These are phyloP conservation scores for Pistacia atlantica DNA, from an alignment of 345 rosid species.

Conservation along the genomic window DNA sequence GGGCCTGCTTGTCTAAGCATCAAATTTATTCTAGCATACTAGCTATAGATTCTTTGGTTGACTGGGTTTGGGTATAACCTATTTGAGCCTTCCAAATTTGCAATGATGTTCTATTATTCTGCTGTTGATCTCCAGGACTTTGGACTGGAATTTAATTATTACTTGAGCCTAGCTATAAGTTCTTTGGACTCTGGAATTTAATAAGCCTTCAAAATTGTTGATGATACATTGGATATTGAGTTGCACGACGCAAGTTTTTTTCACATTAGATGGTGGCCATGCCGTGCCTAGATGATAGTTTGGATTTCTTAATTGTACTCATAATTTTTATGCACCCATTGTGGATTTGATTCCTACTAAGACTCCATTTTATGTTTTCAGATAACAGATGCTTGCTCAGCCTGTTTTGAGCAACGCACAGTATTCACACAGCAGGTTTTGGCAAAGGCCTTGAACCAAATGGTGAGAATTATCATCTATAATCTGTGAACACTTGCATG, in stretches of 20 bases:
- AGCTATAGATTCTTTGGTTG: neutral
- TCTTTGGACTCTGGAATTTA: neutral
- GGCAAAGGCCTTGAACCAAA: conserved; percentile 91
- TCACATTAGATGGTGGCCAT: neutral
- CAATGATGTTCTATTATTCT: neutral
- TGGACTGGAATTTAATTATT: conserved; percentile 4
- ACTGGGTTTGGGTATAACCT: neutral
- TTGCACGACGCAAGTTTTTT: neutral
- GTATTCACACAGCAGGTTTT: conserved; percentile 95
- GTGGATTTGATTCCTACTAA: neutral
- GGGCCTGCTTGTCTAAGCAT: neutral
- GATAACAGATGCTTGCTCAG: conserved; percentile 93
- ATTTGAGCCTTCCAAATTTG: neutral
- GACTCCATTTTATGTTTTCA: conserved; percentile 35
- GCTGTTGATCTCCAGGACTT: neutral
- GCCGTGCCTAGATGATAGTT: neutral
- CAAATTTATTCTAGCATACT: neutral
- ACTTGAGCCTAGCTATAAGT: neutral
- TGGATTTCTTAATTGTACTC: neutral
- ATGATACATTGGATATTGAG: neutral
- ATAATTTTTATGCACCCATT: neutral
- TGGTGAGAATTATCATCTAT: conserved; percentile 51
- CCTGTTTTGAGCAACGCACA: conserved; percentile 97
- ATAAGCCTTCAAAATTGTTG: neutral
- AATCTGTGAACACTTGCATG: neutral